Evolutionary conservation across 495 filamentous ascomycete species (phyloP).

Genomic region (Daldinia vernicosa): DNA sequence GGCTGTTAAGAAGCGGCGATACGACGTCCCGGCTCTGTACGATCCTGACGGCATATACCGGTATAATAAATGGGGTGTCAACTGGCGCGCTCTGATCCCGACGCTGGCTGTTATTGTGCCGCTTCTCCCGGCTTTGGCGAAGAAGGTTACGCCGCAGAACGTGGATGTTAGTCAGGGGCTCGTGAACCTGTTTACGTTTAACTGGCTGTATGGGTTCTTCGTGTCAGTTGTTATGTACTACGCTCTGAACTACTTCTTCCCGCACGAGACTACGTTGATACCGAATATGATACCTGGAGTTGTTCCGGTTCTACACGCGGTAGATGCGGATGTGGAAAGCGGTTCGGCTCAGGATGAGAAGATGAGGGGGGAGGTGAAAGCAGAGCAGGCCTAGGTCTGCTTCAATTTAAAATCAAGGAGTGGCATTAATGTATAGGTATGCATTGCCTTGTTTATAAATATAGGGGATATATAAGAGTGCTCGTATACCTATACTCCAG

Average conservation of each 20-base stretch:
- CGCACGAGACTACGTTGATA: slow-evolving; percentile 46
- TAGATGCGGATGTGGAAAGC: slow-evolving; percentile 30
- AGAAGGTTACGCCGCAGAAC: slow-evolving; percentile 42
- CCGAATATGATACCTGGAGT: slow-evolving; percentile 24
- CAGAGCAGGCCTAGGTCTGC: background rate
- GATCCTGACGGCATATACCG: slow-evolving; percentile 49
- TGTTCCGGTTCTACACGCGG: slow-evolving; percentile 21
- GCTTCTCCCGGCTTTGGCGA: slow-evolving; percentile 40
- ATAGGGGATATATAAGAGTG: background rate
- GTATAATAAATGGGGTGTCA: slow-evolving; percentile 47
- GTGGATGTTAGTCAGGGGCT: slow-evolving; percentile 40
- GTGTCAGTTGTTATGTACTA: slow-evolving; percentile 49
- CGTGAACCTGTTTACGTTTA: slow-evolving; percentile 51
- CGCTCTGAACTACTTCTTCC: slow-evolving; percentile 48
- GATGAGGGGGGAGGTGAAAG: slow-evolving; percentile 5
- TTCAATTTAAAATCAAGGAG: background rate
- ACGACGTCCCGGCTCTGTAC: slow-evolving; percentile 57
- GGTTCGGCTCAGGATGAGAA: slow-evolving; percentile 15
- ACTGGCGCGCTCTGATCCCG: slow-evolving; percentile 54
- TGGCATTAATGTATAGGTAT: background rate
- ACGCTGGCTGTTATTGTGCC: slow-evolving; percentile 51
- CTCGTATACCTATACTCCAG: background rate
- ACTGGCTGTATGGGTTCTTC: slow-evolving; percentile 49
- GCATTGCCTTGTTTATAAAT: background rate
- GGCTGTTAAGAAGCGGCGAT: slow-evolving; percentile 54